Base-by-base conservation (phyloP, 1,139 yeast genomes). In the Komagataea norvegica region DNA sequence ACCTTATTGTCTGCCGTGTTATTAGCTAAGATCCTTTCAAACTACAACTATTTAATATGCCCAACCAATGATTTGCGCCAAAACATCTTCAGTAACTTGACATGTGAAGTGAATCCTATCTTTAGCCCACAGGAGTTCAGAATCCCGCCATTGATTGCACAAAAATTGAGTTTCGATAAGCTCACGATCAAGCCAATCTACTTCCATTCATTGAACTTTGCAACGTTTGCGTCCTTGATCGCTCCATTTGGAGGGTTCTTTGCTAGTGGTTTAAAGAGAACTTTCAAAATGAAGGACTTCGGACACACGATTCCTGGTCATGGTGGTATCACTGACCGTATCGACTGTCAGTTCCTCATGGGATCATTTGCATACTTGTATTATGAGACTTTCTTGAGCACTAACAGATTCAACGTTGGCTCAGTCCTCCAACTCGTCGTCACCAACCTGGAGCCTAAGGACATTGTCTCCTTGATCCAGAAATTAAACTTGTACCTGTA, bases 221-320 rank as follows among this genome's bases (percentile, higher is more conserved):
- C 96, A 10, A 83, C 95, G 3, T 91, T 93, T 70, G 98, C 99
- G 8, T 89, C 97, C 1, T 72, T 93, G 48, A 83, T 91, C 60
- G 99, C 99, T 2, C 99, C 99, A 42, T 91, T 91, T 59, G 99
- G 99, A 38, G 99, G 99, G 1, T 91, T 91, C 61, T 91, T 91
- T 54, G 98, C 98, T 4, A 83, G 95, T 36, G 99, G 98, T 11
- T 72, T 93, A 53, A 91, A 91, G 67, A 79, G 99, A 62, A 88
- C 97, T n/a, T 89, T 91, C 66, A 85, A 93, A 54, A 89, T 89
- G 42, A 86, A 86, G 62, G 95, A 86, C 60, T 86, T 86, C 56
- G 95, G 95, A 44, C 89, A 85, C 57, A 84, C 95, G 15, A 86
- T 86, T 47, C 95, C 95, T 9, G 99, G 99, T 26, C 99, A 91